Conservation (phyloP, 345 rosid species). For the Camelina laxa region DNA sequence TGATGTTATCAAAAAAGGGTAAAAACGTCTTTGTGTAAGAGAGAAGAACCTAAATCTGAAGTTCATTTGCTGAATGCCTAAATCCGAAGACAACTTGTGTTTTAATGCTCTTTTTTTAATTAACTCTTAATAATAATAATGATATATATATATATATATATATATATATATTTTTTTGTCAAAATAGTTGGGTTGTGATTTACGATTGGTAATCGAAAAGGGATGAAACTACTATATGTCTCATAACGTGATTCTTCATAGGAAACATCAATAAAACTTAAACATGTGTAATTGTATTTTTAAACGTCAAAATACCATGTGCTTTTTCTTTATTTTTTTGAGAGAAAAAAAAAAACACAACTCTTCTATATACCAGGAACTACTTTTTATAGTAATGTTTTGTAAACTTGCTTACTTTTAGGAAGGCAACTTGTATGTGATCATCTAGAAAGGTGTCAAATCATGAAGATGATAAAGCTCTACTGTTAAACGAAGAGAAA, state of each 20-base stretch:
- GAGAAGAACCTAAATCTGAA: too few species aligned
- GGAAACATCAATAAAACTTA: background rate
- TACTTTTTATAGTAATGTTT: too few species aligned
- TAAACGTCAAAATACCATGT: background rate
- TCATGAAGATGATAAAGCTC: too few species aligned
- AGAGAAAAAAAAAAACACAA: background rate
- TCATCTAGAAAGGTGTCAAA: background rate
- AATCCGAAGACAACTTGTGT: too few species aligned
- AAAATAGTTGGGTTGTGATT: background rate
- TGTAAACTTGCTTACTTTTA: too few species aligned
- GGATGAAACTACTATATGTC: background rate
- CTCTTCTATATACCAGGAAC: background rate
- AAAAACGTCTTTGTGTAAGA: too few species aligned
- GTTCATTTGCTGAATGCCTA: too few species aligned
- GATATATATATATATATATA: too few species aligned
- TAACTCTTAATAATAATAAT: too few species aligned
- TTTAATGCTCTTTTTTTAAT: too few species aligned
- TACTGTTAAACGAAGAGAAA: background rate
- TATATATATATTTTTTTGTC: too few species aligned
- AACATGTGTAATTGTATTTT: background rate
- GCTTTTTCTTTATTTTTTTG: background rate
- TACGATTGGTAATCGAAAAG: background rate
- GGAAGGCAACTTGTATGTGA: background rate
- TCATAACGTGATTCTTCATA: background rate
- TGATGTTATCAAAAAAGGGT: too few species aligned